These are phyloP conservation scores for Drosera capensis DNA, from an alignment of 148 eudicot genomes.

Conservation along the genomic window DNA sequence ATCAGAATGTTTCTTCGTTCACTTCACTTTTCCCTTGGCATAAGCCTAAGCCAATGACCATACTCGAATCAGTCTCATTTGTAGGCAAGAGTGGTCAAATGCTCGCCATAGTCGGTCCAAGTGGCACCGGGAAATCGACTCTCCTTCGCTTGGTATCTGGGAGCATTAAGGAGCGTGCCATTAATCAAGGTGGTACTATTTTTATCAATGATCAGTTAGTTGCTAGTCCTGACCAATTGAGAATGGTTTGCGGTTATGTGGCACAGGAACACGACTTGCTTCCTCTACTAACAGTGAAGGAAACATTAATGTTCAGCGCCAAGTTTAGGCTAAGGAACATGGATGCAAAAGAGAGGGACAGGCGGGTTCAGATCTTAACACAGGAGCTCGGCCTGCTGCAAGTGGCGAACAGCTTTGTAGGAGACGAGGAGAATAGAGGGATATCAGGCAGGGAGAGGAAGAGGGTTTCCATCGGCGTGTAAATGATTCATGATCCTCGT, in stretches of 20 bases:
- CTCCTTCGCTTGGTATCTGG: constrained; percentile 60
- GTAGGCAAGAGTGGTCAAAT: constrained; percentile 44
- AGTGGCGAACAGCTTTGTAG: constrained; percentile 60
- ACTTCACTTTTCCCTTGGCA: not conserved
- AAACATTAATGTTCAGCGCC: constrained; percentile 73
- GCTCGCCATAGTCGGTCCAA: constrained; percentile 82
- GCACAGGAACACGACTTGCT: constrained; percentile 85
- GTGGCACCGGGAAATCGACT: constrained; percentile 90
- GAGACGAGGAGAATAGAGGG: constrained; percentile 75
- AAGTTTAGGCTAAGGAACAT: constrained; percentile 49
- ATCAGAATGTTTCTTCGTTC: constrained; percentile 15
- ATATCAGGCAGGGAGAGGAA: constrained; percentile 92
- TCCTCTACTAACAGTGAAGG: constrained; percentile 73
- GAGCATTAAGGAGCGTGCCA: constrained; percentile 30
- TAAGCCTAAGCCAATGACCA: constrained; percentile 30
- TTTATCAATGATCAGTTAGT: constrained; percentile 27
- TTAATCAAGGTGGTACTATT: constrained; percentile 35
- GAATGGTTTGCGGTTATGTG: constrained; percentile 66
- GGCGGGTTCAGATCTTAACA: constrained; percentile 50
- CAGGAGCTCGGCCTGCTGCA: constrained; percentile 77
- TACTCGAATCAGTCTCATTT: constrained; percentile 70
- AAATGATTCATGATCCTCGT: constrained; percentile 79
- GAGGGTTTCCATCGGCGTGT: constrained; percentile 82
- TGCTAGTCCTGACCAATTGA: constrained; percentile 39
- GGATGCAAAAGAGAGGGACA: constrained; percentile 27